Evolutionary conservation across 352 stramenopile genomes (phyloP), one percentile per base, ranked within the genome.

Genomic region (Globisporangium orthogonon): DNA sequence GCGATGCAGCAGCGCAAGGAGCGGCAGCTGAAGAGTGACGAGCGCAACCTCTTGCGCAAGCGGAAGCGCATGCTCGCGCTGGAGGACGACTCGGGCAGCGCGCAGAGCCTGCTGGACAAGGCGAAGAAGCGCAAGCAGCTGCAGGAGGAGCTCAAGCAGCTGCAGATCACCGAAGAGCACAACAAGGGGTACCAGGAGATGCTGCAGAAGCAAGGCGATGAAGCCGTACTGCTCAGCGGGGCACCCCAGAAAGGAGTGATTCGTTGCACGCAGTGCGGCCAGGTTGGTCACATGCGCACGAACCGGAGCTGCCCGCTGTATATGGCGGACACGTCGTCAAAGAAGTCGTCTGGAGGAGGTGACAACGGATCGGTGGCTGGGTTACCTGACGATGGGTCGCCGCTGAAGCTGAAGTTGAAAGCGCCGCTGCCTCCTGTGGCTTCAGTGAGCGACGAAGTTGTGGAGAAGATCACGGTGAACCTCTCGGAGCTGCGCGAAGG

Each of bases 141-240:
- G 29, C 76, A 91, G 62, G 84, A 92, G 49, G 84, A 94, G 58
- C 56, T 94, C n/a, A 94, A 92, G 61, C 80, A 91, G 54, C 62
- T 92, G 9, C 66, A 88, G 58, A 89, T 84, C 54, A 94, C 81
- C 1, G 80, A 94, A 62, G 77, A 78, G 41, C 77, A 89, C 30
- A 94, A 91, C 64, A 87, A 83, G 56, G 82, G 82, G 7, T 94
- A 94, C 45, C 72, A 88, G 33, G 82, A 90, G 66, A 86, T 90
- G 76, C 74, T 94, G 17, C 73, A 91, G 57, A 87, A 89, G 37
- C 69, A 78, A 41, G 77, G 79, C 31, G 79, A 93, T 46, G 65
- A 70, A n/a, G 66, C 57, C 61, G 62, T 11, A 18, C 18, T 63
- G 9, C 31, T 76, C 9, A 50, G 35, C 18, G 75, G 72, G 2